phyloP scores from a whole-genome alignment of 1,139 yeast species.

The Sugiyamaella sp. region DNA sequence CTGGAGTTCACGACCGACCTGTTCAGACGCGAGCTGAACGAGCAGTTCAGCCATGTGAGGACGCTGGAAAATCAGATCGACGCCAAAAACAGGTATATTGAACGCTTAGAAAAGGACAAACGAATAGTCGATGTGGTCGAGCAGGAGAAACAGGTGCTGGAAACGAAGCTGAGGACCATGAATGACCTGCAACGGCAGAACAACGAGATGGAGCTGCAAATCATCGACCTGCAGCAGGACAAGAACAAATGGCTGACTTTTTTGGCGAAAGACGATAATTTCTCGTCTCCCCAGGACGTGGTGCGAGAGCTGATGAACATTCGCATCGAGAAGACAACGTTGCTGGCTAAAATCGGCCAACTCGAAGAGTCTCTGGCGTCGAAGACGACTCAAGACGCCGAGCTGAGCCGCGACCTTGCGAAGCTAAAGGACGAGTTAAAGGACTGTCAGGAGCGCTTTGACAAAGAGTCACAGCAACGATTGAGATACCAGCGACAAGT shows the following conservation, averaged over 20 bases:
- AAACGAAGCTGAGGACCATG: conserved; percentile 48
- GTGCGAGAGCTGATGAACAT: conserved; percentile 38
- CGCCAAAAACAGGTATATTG: conserved; percentile 52
- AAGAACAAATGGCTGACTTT: conserved; percentile 45
- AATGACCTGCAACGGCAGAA: conserved; percentile 52
- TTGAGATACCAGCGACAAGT: conserved; percentile 57
- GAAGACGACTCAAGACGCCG: conserved; percentile 37
- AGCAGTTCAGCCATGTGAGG: conserved; percentile 58
- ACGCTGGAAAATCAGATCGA: conserved; percentile 57
- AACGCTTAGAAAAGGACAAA: conserved; percentile 48
- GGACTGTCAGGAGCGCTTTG: conserved; percentile 41
- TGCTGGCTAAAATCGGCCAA: conserved; percentile 40
- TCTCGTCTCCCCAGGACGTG: conserved; percentile 42
- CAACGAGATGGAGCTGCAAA: conserved; percentile 56
- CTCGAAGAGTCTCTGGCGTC: conserved; percentile 41
- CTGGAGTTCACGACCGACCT: conserved; percentile 26
- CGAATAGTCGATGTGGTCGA: conserved; percentile 55
- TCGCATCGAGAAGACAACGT: conserved; percentile 41
- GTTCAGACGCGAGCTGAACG: conserved; percentile 55
- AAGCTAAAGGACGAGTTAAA: conserved; percentile 43
- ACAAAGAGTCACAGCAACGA: conserved; percentile 43
- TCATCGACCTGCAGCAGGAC: conserved; percentile 52
- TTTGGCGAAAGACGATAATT: conserved; percentile 38
- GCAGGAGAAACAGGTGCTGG: conserved; percentile 51
- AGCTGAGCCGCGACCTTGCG: conserved; percentile 37